Evolutionary conservation across 495 filamentous ascomycete genomes (phyloP).

Genomic region (Neurospora africana): DNA sequence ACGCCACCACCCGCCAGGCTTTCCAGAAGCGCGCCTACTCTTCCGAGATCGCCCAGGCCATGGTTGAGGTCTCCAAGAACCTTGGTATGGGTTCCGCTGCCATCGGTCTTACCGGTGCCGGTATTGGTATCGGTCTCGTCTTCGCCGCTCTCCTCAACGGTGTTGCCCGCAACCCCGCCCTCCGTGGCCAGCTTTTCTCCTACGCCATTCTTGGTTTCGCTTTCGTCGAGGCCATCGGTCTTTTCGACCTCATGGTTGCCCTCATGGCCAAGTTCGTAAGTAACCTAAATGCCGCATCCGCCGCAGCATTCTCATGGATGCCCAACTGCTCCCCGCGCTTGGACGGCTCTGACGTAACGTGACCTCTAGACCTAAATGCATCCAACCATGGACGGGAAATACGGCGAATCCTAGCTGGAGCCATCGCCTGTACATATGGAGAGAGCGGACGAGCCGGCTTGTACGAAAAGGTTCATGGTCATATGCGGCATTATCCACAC

Average conservation of each 20-base stretch:
- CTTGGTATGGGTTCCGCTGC: constrained; percentile 75
- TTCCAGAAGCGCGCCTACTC: constrained; percentile 62
- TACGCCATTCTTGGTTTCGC: constrained; percentile 92
- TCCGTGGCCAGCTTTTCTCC: constrained; percentile 84
- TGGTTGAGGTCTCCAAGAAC: constrained; percentile 83
- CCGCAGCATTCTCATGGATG: neutral
- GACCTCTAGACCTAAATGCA: constrained; percentile 18
- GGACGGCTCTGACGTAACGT: constrained; percentile 2
- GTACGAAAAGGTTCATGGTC: constrained; percentile 21
- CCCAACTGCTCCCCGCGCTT: neutral
- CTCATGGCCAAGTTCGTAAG: constrained; percentile 71
- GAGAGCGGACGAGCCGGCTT: constrained; percentile 11
- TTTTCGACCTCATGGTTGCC: constrained; percentile 89
- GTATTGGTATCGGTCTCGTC: constrained; percentile 88
- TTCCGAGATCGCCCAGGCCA: constrained; percentile 71
- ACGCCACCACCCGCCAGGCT: constrained; percentile 52
- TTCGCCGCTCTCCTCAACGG: constrained; percentile 76
- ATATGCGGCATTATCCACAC: constrained; percentile 11
- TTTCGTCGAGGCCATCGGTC: constrained; percentile 88
- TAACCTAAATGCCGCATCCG: constrained; percentile 8
- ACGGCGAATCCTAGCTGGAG: constrained; percentile 15
- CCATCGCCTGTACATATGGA: constrained; percentile 22
- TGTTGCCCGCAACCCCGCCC: constrained; percentile 80
- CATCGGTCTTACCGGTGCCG: constrained; percentile 82
- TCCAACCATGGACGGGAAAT: constrained; percentile 10